These are phyloP conservation scores for Arthrobotrys sinensis DNA, from an alignment of 2,329 filamentous ascomycete genomes.

Conservation along the genomic window DNA sequence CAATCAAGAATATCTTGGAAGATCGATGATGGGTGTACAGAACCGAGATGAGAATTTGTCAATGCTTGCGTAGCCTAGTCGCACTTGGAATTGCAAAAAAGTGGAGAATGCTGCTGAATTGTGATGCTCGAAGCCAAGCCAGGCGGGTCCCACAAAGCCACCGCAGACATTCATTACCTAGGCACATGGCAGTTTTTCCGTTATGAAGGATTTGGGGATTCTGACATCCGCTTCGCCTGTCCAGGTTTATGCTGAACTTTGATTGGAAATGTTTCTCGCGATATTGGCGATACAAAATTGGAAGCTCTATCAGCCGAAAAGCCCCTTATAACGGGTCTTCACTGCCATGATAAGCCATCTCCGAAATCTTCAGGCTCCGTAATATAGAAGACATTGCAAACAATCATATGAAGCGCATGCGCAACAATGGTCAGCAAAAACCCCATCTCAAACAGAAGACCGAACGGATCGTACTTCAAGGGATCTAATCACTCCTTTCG, in stretches of 20 bases:
- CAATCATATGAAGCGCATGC: conserved; percentile 20
- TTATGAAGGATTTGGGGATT: conserved; percentile 25
- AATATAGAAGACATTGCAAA: conserved; percentile 24
- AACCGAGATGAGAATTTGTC: conserved; percentile 52
- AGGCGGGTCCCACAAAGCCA: conserved; percentile 40
- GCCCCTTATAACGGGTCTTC: conserved; percentile 29
- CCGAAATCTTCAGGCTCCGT: conserved; percentile 49
- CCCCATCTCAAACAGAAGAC: conserved; percentile 8
- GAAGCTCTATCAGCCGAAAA: conserved; percentile 57
- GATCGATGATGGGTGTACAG: conserved; percentile 4
- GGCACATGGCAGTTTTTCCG: conserved; percentile 25
- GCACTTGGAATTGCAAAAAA: conserved; percentile 9
- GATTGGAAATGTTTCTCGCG: conserved; percentile 30
- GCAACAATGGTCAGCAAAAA: conserved; percentile 19
- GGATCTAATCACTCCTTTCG: conserved; percentile 46
- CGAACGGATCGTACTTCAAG: conserved; percentile 29
- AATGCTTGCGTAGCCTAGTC: conserved; percentile 32
- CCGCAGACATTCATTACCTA: conserved; percentile 1
- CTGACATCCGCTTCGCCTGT: conserved; percentile 36
- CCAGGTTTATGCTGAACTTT: conserved; percentile 31
- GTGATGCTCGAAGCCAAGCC: conserved; percentile 8
- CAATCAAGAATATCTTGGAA: conserved; percentile 13
- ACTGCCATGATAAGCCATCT: conserved; percentile 59
- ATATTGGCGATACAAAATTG: conserved; percentile 43
- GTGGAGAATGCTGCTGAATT: conserved; percentile 8